Percentiles rank a stretch among this genome's conserved stretches.
Evolutionary conservation across 495 filamentous ascomycete genomes (phyloP).

Genomic region (Amphirosellinia nigrospora): DNA sequence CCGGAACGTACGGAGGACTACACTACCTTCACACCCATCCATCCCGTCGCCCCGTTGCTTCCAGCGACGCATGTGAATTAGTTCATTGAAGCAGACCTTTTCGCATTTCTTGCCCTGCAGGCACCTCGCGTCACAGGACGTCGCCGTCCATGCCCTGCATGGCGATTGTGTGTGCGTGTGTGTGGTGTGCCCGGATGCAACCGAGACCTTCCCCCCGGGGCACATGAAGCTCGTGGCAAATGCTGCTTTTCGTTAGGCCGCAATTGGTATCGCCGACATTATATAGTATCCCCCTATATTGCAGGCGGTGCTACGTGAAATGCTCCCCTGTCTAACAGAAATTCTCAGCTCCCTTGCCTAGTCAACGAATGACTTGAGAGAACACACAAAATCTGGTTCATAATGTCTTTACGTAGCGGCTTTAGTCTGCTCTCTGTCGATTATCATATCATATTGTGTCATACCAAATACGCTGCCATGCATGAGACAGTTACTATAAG

Average conservation of each 20-base stretch:
- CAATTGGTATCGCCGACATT: background rate
- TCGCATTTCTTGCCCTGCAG: slow-evolving; percentile 18
- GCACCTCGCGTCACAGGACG: slow-evolving; percentile 24
- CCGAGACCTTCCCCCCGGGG: background rate
- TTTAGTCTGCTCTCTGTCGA: background rate
- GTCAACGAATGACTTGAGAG: background rate
- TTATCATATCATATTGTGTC: background rate
- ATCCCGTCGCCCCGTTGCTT: background rate
- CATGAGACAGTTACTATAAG: background rate
- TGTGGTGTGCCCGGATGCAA: slow-evolving; percentile 11
- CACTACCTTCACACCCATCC: slow-evolving; percentile 16
- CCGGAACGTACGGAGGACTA: slow-evolving; percentile 8
- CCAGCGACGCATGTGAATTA: slow-evolving; percentile 2
- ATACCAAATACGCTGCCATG: background rate
- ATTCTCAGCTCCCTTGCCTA: background rate
- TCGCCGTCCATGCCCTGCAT: background rate
- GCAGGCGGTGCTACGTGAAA: background rate
- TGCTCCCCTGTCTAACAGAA: background rate
- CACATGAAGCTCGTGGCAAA: background rate
- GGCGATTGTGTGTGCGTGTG: background rate
- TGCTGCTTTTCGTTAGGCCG: slow-evolving; percentile 3
- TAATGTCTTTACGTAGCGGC: background rate
- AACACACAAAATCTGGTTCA: background rate
- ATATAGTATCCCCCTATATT: background rate
- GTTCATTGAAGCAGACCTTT: background rate